Conservation (phyloP, 176 grass and related monocot genomes). For the Alopecurus myosuroides region DNA sequence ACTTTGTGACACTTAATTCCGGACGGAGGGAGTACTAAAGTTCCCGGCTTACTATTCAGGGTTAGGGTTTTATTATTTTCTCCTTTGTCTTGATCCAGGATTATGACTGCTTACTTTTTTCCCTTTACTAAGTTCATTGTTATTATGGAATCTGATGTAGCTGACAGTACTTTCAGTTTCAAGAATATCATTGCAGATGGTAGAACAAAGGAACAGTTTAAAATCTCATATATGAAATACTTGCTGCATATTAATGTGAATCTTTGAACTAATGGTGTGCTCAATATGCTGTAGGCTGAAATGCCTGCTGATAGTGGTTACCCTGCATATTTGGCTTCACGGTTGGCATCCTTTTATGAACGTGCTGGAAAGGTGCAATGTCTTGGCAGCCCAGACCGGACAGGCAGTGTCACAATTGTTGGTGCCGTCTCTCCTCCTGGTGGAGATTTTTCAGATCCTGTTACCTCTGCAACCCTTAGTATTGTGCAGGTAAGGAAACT, state of each 20-base stretch:
- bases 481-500: constrained; percentile 78
- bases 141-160: background rate
- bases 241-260: background rate
- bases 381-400: constrained; percentile 82
- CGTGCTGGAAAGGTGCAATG: constrained; percentile 99
- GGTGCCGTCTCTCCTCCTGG: constrained; percentile 97
- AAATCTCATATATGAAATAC: constrained; percentile 13
- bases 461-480: constrained; percentile 97
- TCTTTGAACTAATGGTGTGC: constrained; percentile 22
- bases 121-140: background rate
- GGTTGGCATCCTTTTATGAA: constrained; percentile 96
- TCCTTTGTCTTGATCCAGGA: background rate
- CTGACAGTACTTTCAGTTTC: background rate
- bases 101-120: background rate
- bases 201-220: background rate
- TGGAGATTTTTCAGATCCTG: constrained; percentile 98
- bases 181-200: background rate
- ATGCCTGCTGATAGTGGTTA: constrained; percentile 99
- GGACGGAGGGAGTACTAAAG: too few species aligned
- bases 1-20: too few species aligned
- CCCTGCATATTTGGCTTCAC: constrained; percentile 95
- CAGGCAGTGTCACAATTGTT: constrained; percentile 98
- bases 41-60: background rate
- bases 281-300: constrained; percentile 68
- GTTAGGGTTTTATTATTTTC: background rate